These are phyloP conservation scores for Dianthus caryophyllus DNA, from an alignment of 148 eudicot genomes.

Conservation along the genomic window DNA sequence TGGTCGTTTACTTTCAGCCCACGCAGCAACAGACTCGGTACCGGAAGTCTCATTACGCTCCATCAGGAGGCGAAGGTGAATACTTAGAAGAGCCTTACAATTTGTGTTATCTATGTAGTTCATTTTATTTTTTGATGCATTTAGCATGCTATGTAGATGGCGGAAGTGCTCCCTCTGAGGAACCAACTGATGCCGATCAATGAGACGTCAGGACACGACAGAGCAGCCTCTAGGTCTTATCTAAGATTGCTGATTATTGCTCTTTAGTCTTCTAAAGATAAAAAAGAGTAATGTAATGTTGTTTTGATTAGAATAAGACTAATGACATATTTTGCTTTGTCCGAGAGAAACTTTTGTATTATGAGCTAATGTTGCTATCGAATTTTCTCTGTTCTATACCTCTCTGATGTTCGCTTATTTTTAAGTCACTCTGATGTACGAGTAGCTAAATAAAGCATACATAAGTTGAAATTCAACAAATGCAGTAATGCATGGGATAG, in stretches of 20 bases:
- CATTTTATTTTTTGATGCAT: background rate
- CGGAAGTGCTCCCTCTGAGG: constrained; percentile 52
- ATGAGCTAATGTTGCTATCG: background rate
- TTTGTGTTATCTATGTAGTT: background rate
- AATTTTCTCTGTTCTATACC: background rate
- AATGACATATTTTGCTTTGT: constrained; percentile 11
- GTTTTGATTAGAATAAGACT: constrained; percentile 26
- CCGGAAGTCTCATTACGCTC: constrained; percentile 8
- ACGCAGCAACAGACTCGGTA: constrained; percentile 2
- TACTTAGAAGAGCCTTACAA: background rate
- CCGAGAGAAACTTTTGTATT: constrained; percentile 1
- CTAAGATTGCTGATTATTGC: constrained; percentile 27
- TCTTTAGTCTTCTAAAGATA: constrained; percentile 16
- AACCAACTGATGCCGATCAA: constrained; percentile 43
- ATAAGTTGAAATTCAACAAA: no score
- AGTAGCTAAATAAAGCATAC: no score
- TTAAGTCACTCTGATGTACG: background rate
- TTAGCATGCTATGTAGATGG: constrained; percentile 32
- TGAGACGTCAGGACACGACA: constrained; percentile 26
- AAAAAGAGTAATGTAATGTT: constrained; percentile 23
- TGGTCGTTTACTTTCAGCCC: background rate
- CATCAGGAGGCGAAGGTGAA: constrained; percentile 9
- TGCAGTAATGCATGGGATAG: no score
- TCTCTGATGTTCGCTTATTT: background rate
- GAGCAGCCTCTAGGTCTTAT: constrained; percentile 10